These are phyloP conservation scores for Chloroidium sp. DNA, from an alignment of 163 green algal species.

Conservation along the genomic window DNA sequence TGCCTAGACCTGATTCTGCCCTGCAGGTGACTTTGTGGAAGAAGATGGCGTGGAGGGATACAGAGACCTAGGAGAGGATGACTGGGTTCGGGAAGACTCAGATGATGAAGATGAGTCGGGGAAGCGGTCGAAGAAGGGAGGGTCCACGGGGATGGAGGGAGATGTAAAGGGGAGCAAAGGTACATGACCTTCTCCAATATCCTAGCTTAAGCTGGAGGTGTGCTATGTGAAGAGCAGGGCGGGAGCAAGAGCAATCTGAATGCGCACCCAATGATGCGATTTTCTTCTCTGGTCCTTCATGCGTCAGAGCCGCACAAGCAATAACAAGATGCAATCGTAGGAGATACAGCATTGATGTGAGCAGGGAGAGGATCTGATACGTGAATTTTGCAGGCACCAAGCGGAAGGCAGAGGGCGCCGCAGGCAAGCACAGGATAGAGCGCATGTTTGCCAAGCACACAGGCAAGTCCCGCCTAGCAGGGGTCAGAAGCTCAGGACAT, in stretches of 20 bases:
- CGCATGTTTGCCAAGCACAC: not conserved
- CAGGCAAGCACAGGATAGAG: not conserved
- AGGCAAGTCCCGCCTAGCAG: not conserved
- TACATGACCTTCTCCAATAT: not conserved
- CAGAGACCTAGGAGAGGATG: constrained; percentile 81
- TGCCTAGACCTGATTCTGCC: not conserved
- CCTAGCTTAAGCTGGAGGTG: not conserved
- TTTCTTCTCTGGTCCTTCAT: too few species aligned
- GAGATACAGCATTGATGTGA: not conserved
- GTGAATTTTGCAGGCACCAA: not conserved
- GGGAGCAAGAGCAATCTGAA: not conserved
- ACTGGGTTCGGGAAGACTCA: constrained; percentile 38
- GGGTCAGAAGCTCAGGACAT: too few species aligned
- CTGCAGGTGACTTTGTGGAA: constrained; percentile 77
- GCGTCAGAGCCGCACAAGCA: not conserved
- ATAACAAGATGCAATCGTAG: not conserved
- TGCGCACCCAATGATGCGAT: not conserved
- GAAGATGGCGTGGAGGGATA: constrained; percentile 66
- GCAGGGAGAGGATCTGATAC: not conserved
- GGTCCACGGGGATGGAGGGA: not conserved
- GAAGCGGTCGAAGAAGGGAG: not conserved
- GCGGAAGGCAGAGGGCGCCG: not conserved
- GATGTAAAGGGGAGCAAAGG: not conserved
- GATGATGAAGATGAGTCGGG: not conserved
- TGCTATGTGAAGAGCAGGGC: not conserved